Base-by-base conservation (phyloP, 2,329 filamentous ascomycete species). In the Hawksworthiomyces lignivorus region DNA sequence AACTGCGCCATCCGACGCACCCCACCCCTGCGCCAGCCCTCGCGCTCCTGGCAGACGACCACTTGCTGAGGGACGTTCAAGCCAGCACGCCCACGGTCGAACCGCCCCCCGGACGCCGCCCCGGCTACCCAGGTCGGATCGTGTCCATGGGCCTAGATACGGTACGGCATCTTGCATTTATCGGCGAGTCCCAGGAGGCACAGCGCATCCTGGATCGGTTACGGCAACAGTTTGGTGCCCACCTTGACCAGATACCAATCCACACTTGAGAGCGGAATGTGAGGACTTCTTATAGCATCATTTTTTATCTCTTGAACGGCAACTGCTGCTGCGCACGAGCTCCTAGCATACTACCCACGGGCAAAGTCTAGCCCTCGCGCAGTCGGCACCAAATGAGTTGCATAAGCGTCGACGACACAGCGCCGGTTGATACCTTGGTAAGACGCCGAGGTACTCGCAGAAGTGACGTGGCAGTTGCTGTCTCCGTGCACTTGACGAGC, bases 1-100 rank as follows among this genome's bases (percentile, higher is more conserved):
- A 70, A 21, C 61, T 80, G 2, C 63, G 73, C 43, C 75, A 79
- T 51, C 75, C 75, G 0, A 68, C 68, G 0, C 60, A 61, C 3
- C 75, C 75, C 0, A 63, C 65, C 20, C 62, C 69, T 18, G 55
- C 59, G 3, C 62, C 63, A 1, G 75, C 75, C 0, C 51, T 78
- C 10, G 52, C 62, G 3, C 67, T 71, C 40, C 64, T 78, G 15
- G 39, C 39, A 33, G 46, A 51, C 36, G 44, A 51, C 47, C 40
- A 46, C 17, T 38, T 51, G 15, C 44, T 51, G 37, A 33, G 42
- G 19, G 48, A 57, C 6, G 46, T 51, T 2, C 38, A 50, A 20
- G 24, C 20, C 31, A 31, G 30, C 36, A 39, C 46, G 22, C 33
- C 43, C 14, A 14, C 24, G 6, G 36, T 41, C 19, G 36, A 45